Base-by-base conservation (phyloP, 2,329 filamentous ascomycete genomes). In the Fusarium succisae region DNA sequence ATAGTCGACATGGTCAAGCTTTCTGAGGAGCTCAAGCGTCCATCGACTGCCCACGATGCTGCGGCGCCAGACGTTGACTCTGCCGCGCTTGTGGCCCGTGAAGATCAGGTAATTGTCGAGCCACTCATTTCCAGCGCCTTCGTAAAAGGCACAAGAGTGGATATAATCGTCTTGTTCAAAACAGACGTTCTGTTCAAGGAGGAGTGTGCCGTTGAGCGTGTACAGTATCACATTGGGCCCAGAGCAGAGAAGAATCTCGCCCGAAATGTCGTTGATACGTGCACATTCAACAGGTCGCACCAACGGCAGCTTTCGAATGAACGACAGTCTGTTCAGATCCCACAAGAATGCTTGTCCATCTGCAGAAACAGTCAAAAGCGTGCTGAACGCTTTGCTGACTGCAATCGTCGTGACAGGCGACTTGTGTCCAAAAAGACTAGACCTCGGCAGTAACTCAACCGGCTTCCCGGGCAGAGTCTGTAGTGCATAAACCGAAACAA, bases 311-410 rank as follows among this genome's bases (percentile, higher is more conserved):
- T 91, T 92, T 50, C 94, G 90, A 11, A 98, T 91, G 78, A 98
- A 97, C 59, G 94, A 93, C 18, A 95, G 89, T 22, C 94, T 91
- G 81, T 98, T 99, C 8, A 99, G 87, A 81, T 98, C 96, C 96
- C 96, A 99, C 8, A 98, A 86, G 78, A 97, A 91, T 17, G 95
- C 91, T 44, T 94, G 91, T 1, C 95, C 95, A 78, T 97, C 94
- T 1, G 88, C 88, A 1, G 93, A 95, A 3, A 93, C 92, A 4
- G 95, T 97, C 7, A 98, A 87, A 59, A 99, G 90, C 0, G 95
- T 93, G 79, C 94, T 95, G 81, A 98, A 97, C 0, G 94, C 93
- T 71, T 95, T 93, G 44, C 94, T 97, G 5, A 96, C 92, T 0
- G 95, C 94, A 54, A 99, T 91, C 4, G 91, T 90, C 5, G 91